phyloP scores from a whole-genome alignment of 2,329 filamentous ascomycete genomes.

The Ophiostoma sp. region DNA sequence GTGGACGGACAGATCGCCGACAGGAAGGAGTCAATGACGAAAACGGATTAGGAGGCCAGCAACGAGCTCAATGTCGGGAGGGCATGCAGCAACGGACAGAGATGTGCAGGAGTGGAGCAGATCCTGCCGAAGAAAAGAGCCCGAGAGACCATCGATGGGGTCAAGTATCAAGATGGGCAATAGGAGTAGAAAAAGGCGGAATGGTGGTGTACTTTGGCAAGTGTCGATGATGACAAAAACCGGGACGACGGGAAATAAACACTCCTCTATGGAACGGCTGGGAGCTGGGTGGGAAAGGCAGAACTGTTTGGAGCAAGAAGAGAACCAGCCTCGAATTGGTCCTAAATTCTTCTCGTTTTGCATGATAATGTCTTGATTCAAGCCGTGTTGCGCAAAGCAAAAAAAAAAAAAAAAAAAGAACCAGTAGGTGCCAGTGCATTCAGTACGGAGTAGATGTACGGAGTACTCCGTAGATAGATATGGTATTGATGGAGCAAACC shows the following conservation, averaged over 20 bases:
- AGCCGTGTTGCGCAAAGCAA: too few species aligned
- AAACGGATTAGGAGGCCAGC: background rate
- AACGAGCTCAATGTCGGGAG: background rate
- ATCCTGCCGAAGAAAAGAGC: background rate
- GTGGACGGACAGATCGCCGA: background rate
- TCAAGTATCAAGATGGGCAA: background rate
- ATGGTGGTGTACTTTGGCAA: background rate
- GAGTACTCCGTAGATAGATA: too few species aligned
- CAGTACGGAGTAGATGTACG: too few species aligned
- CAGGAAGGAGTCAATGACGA: background rate
- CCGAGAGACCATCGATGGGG: background rate
- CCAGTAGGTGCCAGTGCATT: too few species aligned
- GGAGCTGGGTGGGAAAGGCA: background rate
- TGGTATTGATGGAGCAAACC: too few species aligned
- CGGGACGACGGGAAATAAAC: background rate
- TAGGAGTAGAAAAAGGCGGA: conserved; percentile 9
- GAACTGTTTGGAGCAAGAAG: background rate
- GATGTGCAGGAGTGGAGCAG: background rate
- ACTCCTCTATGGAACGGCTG: background rate
- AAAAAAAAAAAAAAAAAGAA: too few species aligned
- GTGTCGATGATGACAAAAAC: conserved; percentile 2
- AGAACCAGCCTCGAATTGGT: background rate
- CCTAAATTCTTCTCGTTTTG: background rate
- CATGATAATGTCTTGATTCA: background rate
- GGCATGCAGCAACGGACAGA: background rate